phyloP scores from a whole-genome alignment of 257 asterid genomes.

The Solanum megistacrolobum region DNA sequence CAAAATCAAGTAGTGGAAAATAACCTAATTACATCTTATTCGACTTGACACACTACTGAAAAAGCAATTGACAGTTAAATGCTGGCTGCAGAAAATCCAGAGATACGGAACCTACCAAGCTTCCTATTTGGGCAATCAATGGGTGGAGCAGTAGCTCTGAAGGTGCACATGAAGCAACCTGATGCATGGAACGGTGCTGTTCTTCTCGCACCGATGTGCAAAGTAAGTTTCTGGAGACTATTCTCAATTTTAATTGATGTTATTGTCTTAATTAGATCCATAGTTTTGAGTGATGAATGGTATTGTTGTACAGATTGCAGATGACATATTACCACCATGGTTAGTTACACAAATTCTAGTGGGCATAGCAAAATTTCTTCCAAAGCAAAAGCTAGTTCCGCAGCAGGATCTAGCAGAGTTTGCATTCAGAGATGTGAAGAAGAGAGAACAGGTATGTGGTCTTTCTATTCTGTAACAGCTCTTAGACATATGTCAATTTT shows the following conservation, averaged over 20 bases:
- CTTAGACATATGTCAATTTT: not conserved
- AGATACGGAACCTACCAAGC: constrained; percentile 31
- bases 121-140: constrained; percentile 65
- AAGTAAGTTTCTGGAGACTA: constrained; percentile 16
- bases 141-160: constrained; percentile 75
- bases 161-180: constrained; percentile 49
- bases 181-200: constrained; percentile 58
- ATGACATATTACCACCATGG: constrained; percentile 80
- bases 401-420: constrained; percentile 60
- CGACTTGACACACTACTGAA: not conserved
- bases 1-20: not conserved
- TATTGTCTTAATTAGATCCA: not conserved
- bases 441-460: constrained; percentile 47
- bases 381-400: constrained; percentile 76
- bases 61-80: not conserved
- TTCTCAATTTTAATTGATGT: not conserved
- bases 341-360: constrained; percentile 49
- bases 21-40: not conserved
- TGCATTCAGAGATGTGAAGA: constrained; percentile 65
- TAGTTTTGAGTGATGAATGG: no score
- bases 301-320: constrained; percentile 56
- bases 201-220: constrained; percentile 76
- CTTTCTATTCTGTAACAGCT: not conserved
- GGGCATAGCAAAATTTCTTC: constrained; percentile 71
- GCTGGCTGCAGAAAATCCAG: constrained; percentile 29